Percentiles rank a stretch among this genome's conserved stretches.
Conservation (phyloP, 768 basidiomycete species). For the Termitomyces sp. region DNA sequence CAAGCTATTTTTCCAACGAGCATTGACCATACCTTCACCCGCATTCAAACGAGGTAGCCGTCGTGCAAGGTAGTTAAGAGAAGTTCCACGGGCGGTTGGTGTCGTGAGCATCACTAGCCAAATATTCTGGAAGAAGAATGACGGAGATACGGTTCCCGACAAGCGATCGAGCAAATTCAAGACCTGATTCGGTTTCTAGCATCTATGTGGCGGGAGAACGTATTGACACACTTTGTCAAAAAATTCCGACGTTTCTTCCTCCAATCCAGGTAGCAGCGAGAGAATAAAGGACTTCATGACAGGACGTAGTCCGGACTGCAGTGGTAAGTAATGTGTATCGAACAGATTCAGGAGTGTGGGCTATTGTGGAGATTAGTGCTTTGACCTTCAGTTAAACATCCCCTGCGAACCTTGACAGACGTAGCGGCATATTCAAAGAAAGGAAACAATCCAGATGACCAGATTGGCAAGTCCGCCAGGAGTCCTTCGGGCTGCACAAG, state of each 20-base stretch:
- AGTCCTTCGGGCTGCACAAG: conserved; percentile 75
- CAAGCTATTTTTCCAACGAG: not conserved
- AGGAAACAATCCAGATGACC: conserved; percentile 95
- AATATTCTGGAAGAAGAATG: conserved; percentile 94
- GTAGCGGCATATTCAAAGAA: conserved; percentile 99
- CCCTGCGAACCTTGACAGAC: conserved; percentile 75
- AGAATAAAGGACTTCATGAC: conserved; percentile 94
- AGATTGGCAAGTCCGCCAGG: conserved; percentile 79
- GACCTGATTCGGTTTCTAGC: conserved; percentile 44
- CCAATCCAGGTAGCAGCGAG: conserved; percentile 89
- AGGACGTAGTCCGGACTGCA: conserved; percentile 78
- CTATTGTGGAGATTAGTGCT: conserved; percentile 29
- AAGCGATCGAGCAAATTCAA: conserved; percentile 75
- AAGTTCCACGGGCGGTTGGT: conserved; percentile 78
- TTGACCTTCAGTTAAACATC: not conserved
- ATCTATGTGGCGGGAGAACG: conserved; percentile 2
- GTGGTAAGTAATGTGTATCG: conserved; percentile 86
- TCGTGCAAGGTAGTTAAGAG: conserved; percentile 83
- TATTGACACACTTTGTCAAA: conserved; percentile 71
- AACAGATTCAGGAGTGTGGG: conserved; percentile 89
- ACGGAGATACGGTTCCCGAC: conserved; percentile 77
- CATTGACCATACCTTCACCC: conserved; percentile 54
- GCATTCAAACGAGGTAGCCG: conserved; percentile 68
- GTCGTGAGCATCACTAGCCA: conserved; percentile 94
- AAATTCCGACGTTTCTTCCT: conserved; percentile 97